Evolutionary conservation across 106 monocot genomes (phyloP), one percentile per base, ranked within the genome.

Genomic region (Chionographis japonica): DNA sequence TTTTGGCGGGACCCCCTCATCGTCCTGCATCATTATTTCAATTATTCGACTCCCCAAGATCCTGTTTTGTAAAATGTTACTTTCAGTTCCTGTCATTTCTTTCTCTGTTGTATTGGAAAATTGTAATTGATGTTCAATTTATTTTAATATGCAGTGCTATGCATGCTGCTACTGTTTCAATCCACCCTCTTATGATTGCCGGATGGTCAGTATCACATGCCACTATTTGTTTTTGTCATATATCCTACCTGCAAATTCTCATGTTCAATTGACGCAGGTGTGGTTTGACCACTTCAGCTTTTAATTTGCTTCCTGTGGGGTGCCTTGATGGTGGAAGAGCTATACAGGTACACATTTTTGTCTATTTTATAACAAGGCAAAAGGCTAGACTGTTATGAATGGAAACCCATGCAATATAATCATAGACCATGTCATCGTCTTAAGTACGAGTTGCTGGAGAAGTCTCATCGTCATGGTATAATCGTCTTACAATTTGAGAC

Each of bases 251-350:
- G 8, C 12, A 8, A 27, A 58, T 60, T 1, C 46, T 70, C 12
- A 69, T 71, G 12, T 37, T 10, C 1, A 62, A 74, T 40, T 49
- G 43, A 20, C 79, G 12, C 74, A 98, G 97, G 97, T 98, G 97
- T 81, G 97, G 97, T 46, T 77, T 98, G 68, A 98, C 97, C 9
- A 92, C 97, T 43, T 71, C 97, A 10, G 97, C 97, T 62, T 98
- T 98, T 69, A 98, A 98, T 75, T 92, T 98, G 97, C 97, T 98
- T 81, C 97, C 97, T 58, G 84, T 98, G 53, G 97, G 97, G 10
- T 92, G 84, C 57, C 92, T 98, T 78, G 97, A 98, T 81, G 97
- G 97, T 74, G 97, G 97, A 74, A 85, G 97, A 80, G 92, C 97
- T 27, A 69, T 98, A 41, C 86, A 92, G 92, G 97, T 98, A 81